These are phyloP conservation scores for Cyclotella baltica DNA, from an alignment of 108 stramenopile species.

Conservation along the genomic window DNA sequence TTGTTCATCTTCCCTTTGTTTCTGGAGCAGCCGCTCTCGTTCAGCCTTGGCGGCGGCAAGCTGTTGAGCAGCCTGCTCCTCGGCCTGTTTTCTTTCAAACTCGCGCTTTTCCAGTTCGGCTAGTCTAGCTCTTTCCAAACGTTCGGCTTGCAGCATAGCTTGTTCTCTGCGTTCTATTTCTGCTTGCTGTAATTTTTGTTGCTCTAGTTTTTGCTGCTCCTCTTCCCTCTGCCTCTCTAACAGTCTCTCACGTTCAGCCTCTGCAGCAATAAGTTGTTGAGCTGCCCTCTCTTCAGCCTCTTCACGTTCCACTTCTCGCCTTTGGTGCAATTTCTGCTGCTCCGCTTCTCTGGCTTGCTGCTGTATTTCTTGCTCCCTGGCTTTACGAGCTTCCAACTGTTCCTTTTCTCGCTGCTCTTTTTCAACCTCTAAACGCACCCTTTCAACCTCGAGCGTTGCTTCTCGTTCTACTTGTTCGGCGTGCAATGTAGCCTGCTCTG, in stretches of 20 bases:
- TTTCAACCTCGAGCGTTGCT: not conserved
- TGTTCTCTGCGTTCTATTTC: slow-evolving; percentile 1
- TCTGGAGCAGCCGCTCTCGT: no score
- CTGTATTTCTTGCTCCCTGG: not conserved
- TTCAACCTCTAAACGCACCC: slow-evolving; percentile 1
- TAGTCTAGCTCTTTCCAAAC: no score
- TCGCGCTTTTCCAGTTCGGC: no score
- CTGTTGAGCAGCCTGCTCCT: no score
- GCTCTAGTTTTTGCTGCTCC: not conserved
- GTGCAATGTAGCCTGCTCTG: slow-evolving; percentile 1
- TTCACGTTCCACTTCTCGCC: not conserved
- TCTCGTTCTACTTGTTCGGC: slow-evolving; percentile 4
- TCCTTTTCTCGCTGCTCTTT: not conserved
- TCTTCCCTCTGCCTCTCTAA: not conserved
- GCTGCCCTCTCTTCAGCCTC: not conserved
- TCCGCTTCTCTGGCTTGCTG: not conserved
- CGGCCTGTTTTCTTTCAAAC: no score
- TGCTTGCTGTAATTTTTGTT: slow-evolving; percentile 6
- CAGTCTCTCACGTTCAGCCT: slow-evolving; percentile 5
- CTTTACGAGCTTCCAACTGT: not conserved
- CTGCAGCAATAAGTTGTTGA: slow-evolving; percentile 5
- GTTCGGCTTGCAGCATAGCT: no score
- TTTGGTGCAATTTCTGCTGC: not conserved
- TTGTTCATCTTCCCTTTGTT: not conserved
- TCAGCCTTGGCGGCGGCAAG: no score